Percentiles rank a stretch among this genome's conserved stretches.
Conservation (phyloP, 2,329 filamentous ascomycete genomes). For the Parastagonospora avenae region DNA sequence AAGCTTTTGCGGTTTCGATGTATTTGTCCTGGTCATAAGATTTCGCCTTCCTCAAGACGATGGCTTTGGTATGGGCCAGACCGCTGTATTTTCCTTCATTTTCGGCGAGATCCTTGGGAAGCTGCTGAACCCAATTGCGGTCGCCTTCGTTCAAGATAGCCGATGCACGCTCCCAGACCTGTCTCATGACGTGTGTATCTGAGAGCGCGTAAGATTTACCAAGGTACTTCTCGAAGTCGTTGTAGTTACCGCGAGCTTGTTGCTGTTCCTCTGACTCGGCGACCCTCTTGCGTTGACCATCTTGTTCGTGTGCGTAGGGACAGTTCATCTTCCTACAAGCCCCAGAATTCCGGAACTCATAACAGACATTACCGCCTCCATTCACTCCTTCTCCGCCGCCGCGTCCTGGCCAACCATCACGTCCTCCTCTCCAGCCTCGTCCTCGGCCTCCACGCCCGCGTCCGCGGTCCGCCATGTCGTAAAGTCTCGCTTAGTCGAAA, state of each 20-base stretch:
- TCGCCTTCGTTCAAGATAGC: slow-evolving; percentile 33
- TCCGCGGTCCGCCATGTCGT: neutral
- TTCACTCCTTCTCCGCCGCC: neutral
- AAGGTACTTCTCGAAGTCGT: slow-evolving; percentile 32
- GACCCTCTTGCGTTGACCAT: slow-evolving; percentile 1
- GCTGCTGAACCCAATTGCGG: slow-evolving; percentile 37
- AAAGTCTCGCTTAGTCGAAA: neutral
- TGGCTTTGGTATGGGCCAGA: slow-evolving; percentile 29
- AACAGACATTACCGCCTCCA: too few species aligned
- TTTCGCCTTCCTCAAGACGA: slow-evolving; percentile 18
- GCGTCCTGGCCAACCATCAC: too few species aligned
- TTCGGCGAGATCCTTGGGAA: slow-evolving; percentile 39
- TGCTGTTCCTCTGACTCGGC: slow-evolving; percentile 29
- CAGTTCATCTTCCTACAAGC: neutral
- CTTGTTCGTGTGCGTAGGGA: neutral
- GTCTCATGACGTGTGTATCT: slow-evolving; percentile 16
- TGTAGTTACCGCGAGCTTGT: slow-evolving; percentile 28
- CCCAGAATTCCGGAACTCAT: neutral
- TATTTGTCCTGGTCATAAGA: slow-evolving; percentile 4
- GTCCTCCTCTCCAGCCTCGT: too few species aligned
- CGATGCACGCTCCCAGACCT: slow-evolving; percentile 37
- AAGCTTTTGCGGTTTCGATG: slow-evolving; percentile 10
- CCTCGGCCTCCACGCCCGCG: too few species aligned
- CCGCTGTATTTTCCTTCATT: slow-evolving; percentile 32
- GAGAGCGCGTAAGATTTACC: slow-evolving; percentile 24